These are phyloP conservation scores for Arachis stenosperma DNA, from an alignment of 306 rosid species.

Conservation along the genomic window DNA sequence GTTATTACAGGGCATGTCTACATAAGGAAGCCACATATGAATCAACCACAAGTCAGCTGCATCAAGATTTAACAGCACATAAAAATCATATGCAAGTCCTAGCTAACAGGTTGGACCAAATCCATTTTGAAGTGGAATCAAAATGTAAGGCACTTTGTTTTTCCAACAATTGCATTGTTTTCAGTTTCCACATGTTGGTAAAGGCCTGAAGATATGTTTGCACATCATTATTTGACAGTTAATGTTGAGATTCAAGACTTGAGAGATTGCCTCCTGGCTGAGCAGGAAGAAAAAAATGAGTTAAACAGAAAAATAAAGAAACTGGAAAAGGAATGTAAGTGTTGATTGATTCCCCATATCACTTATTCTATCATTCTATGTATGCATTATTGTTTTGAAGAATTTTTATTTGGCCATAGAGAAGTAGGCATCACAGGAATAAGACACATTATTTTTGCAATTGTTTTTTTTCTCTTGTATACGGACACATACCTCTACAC, in stretches of 20 bases:
- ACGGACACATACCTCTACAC: too few species aligned
- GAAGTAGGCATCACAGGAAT: too few species aligned
- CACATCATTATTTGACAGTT: constrained; percentile 48
- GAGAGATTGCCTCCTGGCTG: constrained; percentile 67
- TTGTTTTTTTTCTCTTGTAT: too few species aligned
- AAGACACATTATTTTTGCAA: too few species aligned
- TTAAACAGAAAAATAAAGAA: constrained; percentile 53
- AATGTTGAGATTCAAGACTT: constrained; percentile 66
- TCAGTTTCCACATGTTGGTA: background rate
- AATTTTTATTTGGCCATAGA: too few species aligned
- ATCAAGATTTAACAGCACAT: constrained; percentile 61
- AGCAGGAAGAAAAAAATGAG: constrained; percentile 78
- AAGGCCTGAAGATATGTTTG: constrained; percentile 14
- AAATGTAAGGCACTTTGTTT: constrained; percentile 60
- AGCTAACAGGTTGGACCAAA: constrained; percentile 59
- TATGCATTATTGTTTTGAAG: background rate
- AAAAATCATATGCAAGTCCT: constrained; percentile 61
- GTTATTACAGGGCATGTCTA: constrained; percentile 52
- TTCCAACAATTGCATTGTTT: background rate
- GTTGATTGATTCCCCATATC: constrained; percentile 14
- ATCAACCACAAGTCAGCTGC: constrained; percentile 58
- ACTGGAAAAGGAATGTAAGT: constrained; percentile 75
- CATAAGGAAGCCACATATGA: constrained; percentile 54
- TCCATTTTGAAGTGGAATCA: constrained; percentile 63
- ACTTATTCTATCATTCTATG: background rate